These are phyloP conservation scores for Xylogone sp. DNA, from an alignment of 2,329 filamentous ascomycete genomes.

Conservation along the genomic window DNA sequence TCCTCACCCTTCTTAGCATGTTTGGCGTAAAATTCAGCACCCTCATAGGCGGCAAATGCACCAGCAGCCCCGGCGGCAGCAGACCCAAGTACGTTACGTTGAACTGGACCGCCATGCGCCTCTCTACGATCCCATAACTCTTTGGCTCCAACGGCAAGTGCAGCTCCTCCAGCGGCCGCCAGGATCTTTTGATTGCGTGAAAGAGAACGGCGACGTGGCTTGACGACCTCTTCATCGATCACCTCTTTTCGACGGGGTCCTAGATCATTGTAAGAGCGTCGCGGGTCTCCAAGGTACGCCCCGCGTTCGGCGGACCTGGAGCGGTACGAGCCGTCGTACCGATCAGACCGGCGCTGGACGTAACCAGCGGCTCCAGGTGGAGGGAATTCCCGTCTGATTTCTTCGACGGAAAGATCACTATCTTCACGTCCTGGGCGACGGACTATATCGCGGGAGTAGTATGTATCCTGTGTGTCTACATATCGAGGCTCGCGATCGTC, in stretches of 20 bases:
- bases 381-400: conserved; percentile 80
- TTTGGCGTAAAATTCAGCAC: conserved; percentile 61
- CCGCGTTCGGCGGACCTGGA: conserved; percentile 63
- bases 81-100: conserved; percentile 56
- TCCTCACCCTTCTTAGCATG: conserved; percentile 28
- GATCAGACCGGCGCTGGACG: conserved; percentile 22
- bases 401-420: conserved; percentile 73
- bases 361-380: conserved; percentile 41
- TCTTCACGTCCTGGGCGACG: conserved; percentile 61
- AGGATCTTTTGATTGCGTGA: conserved; percentile 64
- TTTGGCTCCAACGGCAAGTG: conserved; percentile 61
- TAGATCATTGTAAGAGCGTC: conserved; percentile 42
- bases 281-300: conserved; percentile 50
- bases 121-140: conserved; percentile 62
- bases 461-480: conserved; percentile 39
- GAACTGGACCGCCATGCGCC: conserved; percentile 40
- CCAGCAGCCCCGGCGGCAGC: conserved; percentile 61
- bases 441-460: conserved; percentile 43
- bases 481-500: conserved; percentile 51
- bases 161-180: conserved; percentile 61
- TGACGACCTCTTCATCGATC: conserved; percentile 55
- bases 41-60: conserved; percentile 60
- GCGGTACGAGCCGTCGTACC: conserved; percentile 44
- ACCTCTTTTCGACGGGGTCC: conserved; percentile 45
- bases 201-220: conserved; percentile 45